Base-by-base conservation (phyloP, 192 early-diverging fungal species). In the Rhizophlyctis rosea region DNA sequence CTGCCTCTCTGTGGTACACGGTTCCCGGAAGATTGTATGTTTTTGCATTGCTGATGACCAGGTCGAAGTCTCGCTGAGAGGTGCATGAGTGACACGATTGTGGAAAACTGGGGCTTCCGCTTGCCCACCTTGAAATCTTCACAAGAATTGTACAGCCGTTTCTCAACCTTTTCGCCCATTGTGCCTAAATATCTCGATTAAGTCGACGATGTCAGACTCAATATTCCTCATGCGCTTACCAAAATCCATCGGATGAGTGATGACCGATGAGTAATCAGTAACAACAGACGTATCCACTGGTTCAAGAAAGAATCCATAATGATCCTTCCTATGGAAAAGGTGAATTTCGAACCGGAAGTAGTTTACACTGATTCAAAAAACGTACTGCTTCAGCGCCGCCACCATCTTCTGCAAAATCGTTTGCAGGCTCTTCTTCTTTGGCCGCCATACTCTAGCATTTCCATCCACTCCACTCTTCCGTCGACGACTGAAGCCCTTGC, bases 211-310 rank as follows among this genome's bases (percentile, higher is more conserved):
- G 32, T 49, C 0, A 4, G 25, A 62, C 27, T 16, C 29, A 32
- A 0, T 11, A 33, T 21, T 13, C 3, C 3, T 1, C 47, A n/a
- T n/a, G 3, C 4, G 2, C 32, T 21, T 54, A 9, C 87, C 87
- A 60, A 96, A 81, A 60, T 96, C 94, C 94, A 96, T 97, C 7
- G 94, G 93, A 11, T 78, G 62, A 47, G 83, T 86, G 54, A 97
- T 88, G 1, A 94, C 82, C 4, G 68, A 75, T 4, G 88, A 70
- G 71, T 97, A 97, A 59, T 97, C 94, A 0, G 86, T 67, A 7
- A 95, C 88, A 0, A 82, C 58, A 0, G 51, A 63, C 13, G 88
- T 86, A 64, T 95, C 87, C 2, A 97, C 94, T 0, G 94, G 94
- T 44, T 88, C 83, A 3, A 88, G 65, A 59, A 97, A 97, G 59